A percentile compares a stretch with the other conserved stretches of the same genome.
These are phyloP conservation scores for Hordeum marinum DNA, from an alignment of 176 grass and related monocot genomes.

Conservation along the genomic window DNA sequence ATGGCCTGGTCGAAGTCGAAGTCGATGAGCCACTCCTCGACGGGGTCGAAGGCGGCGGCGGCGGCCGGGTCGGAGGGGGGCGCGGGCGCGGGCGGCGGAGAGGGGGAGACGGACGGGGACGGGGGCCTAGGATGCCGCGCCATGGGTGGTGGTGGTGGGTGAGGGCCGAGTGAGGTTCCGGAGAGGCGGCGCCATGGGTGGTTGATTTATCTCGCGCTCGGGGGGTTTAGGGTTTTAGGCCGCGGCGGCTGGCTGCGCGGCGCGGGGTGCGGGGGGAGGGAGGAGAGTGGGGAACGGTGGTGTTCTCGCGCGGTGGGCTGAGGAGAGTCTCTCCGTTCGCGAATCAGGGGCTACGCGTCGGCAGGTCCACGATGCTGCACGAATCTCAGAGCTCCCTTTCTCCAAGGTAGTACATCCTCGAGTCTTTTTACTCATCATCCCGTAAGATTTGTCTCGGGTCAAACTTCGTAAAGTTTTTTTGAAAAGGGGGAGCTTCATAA, in stretches of 20 bases:
- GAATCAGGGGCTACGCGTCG: background rate
- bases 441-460: too few species aligned
- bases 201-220: background rate
- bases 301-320: background rate
- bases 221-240: constrained; percentile 37
- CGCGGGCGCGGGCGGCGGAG: background rate
- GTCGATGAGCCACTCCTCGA: constrained; percentile 73
- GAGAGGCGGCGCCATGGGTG: constrained; percentile 26
- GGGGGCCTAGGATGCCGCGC: constrained; percentile 43
- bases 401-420: too few species aligned
- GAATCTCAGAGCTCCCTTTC: background rate
- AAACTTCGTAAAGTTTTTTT: too few species aligned
- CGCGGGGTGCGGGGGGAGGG: background rate
- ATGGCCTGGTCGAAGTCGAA: constrained; percentile 46
- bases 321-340: background rate
- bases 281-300: background rate
- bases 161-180: background rate
- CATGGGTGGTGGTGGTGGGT: background rate
- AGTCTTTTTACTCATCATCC: too few species aligned
- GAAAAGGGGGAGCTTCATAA: too few species aligned
- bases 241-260: constrained; percentile 17
- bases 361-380: background rate
- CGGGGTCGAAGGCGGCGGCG: constrained; percentile 56
- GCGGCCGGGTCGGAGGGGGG: background rate
- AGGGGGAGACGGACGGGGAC: background rate